Evolutionary conservation across 208 protist species (phyloP), one percentile per base, ranked within the genome.

Genomic region (Wallacemonas rigidus): DNA sequence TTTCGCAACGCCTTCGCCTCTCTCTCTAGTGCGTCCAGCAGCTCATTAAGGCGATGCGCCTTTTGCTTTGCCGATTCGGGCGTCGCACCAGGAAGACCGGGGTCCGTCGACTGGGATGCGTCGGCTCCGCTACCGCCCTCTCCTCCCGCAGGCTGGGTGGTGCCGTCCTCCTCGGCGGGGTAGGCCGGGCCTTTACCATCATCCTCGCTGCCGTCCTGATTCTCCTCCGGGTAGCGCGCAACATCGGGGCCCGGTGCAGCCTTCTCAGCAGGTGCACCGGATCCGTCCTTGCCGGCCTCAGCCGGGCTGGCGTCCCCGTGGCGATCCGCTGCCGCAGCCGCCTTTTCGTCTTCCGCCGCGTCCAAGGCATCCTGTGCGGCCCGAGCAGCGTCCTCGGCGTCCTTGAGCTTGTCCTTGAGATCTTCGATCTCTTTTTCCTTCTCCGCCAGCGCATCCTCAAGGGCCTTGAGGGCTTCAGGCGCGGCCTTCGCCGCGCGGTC

Each of bases 321-420:
- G n/a, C n/a, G n/a, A n/a, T n/a, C n/a, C n/a, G 64, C 74, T 38
- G 2, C 62, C 15, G 60, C 40, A 73, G 53, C 11, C 67, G 38
- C 35, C 61, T 69, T 41, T 67, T 78, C 38, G 67, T 69, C 43
- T 62, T 73, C 61, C 57, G 58, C 45, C 5, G 45, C 45, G 7
- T 50, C 45, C 40, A 69, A 61, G 44, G 60, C 63, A 45, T 63
- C 57, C 38, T 63, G 12, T 11, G 57, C 57, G 3, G 57, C 57
- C 26, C 44, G 5, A 38, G 57, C 57, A n/a, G 57, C 57, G 11
- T 71, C 67, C 67, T 61, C 40, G 4, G 39, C 39, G 15, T 71
- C 26, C 54, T 48, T 43, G 40, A 58, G 51, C 67, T 71, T 56
- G 14, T 71, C 67, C 14, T 61, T 38, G 15, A 61, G 53, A 15